Evolutionary conservation across 129 eudicot species (phyloP).

Genomic region (Tanacetum coccineum): DNA sequence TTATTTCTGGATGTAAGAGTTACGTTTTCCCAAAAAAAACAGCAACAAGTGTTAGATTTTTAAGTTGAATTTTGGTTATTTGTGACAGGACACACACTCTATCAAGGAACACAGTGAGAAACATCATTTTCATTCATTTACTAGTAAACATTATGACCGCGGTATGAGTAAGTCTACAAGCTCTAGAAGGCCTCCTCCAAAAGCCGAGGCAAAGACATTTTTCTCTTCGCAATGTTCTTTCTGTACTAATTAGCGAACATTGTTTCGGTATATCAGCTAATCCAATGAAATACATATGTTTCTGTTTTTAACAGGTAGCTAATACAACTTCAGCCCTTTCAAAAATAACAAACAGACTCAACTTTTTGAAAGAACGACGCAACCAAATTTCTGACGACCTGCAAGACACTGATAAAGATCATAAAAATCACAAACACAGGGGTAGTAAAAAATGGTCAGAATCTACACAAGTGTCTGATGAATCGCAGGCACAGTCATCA

Average conservation of each 20-base stretch:
- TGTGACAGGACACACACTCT: conserved; percentile 31
- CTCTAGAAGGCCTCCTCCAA: conserved; percentile 48
- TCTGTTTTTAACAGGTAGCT: conserved; percentile 44
- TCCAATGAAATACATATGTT: neutral
- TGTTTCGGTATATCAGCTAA: neutral
- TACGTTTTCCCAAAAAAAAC: neutral
- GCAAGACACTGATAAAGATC: conserved; percentile 60
- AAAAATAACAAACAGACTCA: conserved; percentile 80
- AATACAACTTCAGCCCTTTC: conserved; percentile 60
- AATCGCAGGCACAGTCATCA: conserved; percentile 39
- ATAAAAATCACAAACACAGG: conserved; percentile 30
- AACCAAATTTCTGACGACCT: conserved; percentile 60
- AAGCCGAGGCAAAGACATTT: conserved; percentile 51
- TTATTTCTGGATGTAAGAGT: neutral
- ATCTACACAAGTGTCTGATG: conserved; percentile 27
- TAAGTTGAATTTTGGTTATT: neutral
- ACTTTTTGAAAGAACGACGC: conserved; percentile 82
- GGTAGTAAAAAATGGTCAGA: conserved; percentile 29
- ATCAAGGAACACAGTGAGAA: conserved; percentile 38
- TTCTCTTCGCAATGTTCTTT: neutral
- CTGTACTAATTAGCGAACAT: neutral
- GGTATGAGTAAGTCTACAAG: conserved; percentile 32
- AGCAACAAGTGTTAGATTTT: neutral
- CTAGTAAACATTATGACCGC: conserved; percentile 35
- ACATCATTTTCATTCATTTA: conserved; percentile 27